These are phyloP conservation scores for Yamadazyma endophytica DNA, from an alignment of 805 yeast genomes.

Conservation along the genomic window DNA sequence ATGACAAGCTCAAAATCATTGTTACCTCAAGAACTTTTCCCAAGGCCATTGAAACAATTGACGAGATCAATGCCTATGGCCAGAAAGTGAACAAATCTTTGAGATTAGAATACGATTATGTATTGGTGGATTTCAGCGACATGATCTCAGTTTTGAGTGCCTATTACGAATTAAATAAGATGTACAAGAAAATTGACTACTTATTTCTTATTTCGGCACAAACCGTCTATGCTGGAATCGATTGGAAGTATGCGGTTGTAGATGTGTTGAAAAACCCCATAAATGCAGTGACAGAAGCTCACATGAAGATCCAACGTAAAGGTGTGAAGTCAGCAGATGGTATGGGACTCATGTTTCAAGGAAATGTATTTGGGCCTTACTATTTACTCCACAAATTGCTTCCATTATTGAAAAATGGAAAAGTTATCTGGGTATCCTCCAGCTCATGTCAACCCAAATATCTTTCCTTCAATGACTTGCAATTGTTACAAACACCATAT, in stretches of 20 bases:
- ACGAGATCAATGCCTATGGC: slow-evolving; percentile 45
- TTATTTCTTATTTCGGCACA: slow-evolving; percentile 87
- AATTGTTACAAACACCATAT: slow-evolving; percentile 55
- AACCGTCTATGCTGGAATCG: slow-evolving; percentile 80
- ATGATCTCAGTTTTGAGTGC: slow-evolving; percentile 84
- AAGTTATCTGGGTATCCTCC: slow-evolving; percentile 81
- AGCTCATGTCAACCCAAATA: slow-evolving; percentile 74
- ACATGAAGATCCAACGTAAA: slow-evolving; percentile 74
- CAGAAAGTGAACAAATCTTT: slow-evolving; percentile 41
- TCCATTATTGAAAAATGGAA: slow-evolving; percentile 55
- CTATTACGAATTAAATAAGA: slow-evolving; percentile 60
- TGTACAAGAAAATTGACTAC: slow-evolving; percentile 68
- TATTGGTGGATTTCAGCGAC: slow-evolving; percentile 83
- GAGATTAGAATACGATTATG: slow-evolving; percentile 77
- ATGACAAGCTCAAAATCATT: slow-evolving; percentile 64
- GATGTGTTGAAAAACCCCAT: slow-evolving; percentile 67
- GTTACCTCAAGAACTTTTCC: slow-evolving; percentile 89
- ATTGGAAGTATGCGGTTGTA: slow-evolving; percentile 74
- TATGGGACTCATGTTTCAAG: slow-evolving; percentile 86
- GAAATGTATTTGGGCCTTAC: slow-evolving; percentile 95
- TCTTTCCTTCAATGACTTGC: slow-evolving; percentile 71
- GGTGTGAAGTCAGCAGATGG: slow-evolving; percentile 78
- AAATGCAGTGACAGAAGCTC: slow-evolving; percentile 83
- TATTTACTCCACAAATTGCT: slow-evolving; percentile 67
- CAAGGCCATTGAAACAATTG: slow-evolving; percentile 73